Evolutionary conservation across 1,284 basidiomycete genomes (phyloP), one percentile per base, ranked within the genome.

Genomic region (Cronartium quercuum): DNA sequence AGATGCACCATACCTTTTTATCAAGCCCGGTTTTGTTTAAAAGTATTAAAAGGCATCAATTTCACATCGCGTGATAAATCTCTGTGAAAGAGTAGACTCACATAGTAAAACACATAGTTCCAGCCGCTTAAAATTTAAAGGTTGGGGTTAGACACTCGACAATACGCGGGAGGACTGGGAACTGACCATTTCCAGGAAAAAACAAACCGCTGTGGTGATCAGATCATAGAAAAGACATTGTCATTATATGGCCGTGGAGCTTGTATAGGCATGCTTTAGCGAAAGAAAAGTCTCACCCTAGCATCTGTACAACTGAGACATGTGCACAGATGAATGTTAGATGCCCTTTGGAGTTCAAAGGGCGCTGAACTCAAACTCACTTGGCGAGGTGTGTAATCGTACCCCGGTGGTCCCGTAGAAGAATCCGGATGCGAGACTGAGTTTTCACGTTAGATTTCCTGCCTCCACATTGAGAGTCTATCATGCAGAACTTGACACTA

Each of bases 361-460:
- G 7, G 34, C n/a, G 10, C 9, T 41, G 35, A 42, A 41, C 10
- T 12, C 24, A 44, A 40, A 55, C 47, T 64, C 47, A 71, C 69
- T 61, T 40, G 70, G 70, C 42, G 70, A 66, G 3, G 64, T 67
- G 21, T 74, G 71, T 24, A 74, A n/a, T 21, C 64, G 64, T 1
- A 66, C 55, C 3, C 71, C 71, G 9, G 71, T 62, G 10, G 64
- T 66, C 2, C 64, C 64, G 60, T 74, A 74, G 37, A 74, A 74
- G 34, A 74, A 74, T n/a, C 71, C 71, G 1, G 71, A 66, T 51
- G 71, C 71, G 41, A 67, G 64, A 67, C 71, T 74, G 58, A 34
- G 34, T 29, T 44, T 10, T 35, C n/a, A 42, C 9, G 29, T 29
- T 29, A 29, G 29, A 29, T 29, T 29, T 29, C 29, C 29, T 29